Base-by-base conservation (phyloP, 2,329 filamentous ascomycete species). In the Chaetomium sp. region DNA sequence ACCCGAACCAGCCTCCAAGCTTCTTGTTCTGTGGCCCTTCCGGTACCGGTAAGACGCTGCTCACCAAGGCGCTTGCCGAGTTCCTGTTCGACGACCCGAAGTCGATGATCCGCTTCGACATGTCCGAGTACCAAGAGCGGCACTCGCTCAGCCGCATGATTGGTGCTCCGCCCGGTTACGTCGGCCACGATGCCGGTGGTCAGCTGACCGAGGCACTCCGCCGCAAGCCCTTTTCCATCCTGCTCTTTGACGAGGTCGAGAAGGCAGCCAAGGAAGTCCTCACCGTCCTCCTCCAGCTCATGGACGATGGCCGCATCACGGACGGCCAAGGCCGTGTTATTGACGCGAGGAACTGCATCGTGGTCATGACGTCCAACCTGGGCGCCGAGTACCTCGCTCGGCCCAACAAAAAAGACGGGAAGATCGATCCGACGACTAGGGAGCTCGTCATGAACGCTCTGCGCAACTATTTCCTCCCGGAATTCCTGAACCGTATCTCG, bases 21-120 rank as follows among this genome's bases (percentile, higher is more conserved):
- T 99, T 99, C 88, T 85, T 99, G 64, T 99, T 99, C 87, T 98
- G 95, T 74, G 95, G 95, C 82, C 95, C 95, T 16, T 98, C 94
- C 0, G 95, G 95, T 82, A 99, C 95, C 13, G 95, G 95, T 83
- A 99, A 99, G 81, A 99, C 95, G 21, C 83, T 99, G 23, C 87
- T 99, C 64, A 98, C 94, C 69, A 99, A 99, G 79, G 95, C 94
- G 19, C 84, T 99, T 65, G 95, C 95, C 57, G 95, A 99, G 77
- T 99, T 99, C 82, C 83, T 99, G 31, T 99, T 99, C 80, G 95
- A 99, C 75, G 95, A 99, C 72, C 81, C 94, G 29, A 97, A 97
- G 81, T 83, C 94, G 38, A 98, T 99, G 95, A 97, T 99, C 72
- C 90, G 95, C 47, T 96, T 99, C 80, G 95, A 99, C 76, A 99